These are phyloP conservation scores for Pyronema domesticum DNA, from an alignment of 495 filamentous ascomycete species.

Conservation along the genomic window DNA sequence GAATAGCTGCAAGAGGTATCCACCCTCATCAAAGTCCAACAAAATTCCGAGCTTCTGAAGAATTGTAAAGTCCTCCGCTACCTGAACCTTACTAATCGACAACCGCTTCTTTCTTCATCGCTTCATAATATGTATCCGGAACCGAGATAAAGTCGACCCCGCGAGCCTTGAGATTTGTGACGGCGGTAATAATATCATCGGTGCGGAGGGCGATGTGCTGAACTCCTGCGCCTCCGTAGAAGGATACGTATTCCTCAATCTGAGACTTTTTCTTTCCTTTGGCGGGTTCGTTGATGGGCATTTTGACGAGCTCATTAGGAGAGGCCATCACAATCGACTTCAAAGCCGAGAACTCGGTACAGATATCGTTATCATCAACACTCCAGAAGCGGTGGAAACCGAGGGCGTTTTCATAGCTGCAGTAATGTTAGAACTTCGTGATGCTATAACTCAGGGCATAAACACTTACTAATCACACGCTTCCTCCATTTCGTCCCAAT, in stretches of 20 bases:
- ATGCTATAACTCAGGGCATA: neutral
- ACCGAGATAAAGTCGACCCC: conserved; percentile 83
- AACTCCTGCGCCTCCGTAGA: conserved; percentile 69
- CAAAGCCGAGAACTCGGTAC: conserved; percentile 74
- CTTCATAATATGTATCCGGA: conserved; percentile 64
- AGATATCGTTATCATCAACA: conserved; percentile 73
- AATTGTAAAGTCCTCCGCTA: conserved; percentile 59
- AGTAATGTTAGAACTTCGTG: conserved; percentile 14
- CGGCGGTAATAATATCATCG: conserved; percentile 53
- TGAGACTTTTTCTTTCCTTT: conserved; percentile 68
- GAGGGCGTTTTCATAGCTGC: conserved; percentile 66
- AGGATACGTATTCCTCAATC: conserved; percentile 84
- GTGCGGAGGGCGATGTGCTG: conserved; percentile 84
- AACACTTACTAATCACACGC: conserved; percentile 52
- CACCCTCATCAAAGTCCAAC: conserved; percentile 80
- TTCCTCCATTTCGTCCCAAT: conserved; percentile 71
- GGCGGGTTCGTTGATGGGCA: conserved; percentile 94
- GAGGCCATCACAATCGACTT: conserved; percentile 75
- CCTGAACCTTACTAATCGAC: conserved; percentile 32
- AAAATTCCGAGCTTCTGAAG: conserved; percentile 60
- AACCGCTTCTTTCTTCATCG: conserved; percentile 49
- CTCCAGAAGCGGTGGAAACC: conserved; percentile 91
- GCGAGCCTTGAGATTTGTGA: conserved; percentile 52
- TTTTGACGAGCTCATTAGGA: conserved; percentile 68
- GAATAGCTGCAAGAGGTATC: conserved; percentile 72